Conservation (phyloP, 2,329 filamentous ascomycete species). For the Capronia epimyces region DNA sequence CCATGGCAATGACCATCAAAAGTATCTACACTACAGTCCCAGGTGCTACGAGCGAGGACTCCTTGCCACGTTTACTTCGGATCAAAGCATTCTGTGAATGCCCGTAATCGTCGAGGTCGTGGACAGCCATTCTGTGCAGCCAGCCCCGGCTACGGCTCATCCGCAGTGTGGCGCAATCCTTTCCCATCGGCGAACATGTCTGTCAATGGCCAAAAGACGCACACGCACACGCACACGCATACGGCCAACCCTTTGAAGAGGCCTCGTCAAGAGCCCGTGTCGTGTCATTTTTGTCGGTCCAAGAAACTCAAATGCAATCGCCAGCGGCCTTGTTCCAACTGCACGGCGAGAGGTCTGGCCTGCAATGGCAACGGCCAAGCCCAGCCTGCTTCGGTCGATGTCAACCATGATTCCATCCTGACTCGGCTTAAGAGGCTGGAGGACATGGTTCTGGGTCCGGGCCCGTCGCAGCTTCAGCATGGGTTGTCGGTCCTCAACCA, state of each 20-base stretch:
- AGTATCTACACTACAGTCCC: too few relatives aligned
- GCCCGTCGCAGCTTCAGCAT: too few relatives aligned
- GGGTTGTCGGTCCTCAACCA: background rate
- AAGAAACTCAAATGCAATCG: slow-evolving; percentile 53
- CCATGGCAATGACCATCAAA: too few relatives aligned
- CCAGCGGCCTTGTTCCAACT: slow-evolving; percentile 48
- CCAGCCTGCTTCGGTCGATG: slow-evolving; percentile 2
- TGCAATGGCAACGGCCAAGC: slow-evolving; percentile 28
- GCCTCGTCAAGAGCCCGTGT: slow-evolving; percentile 37
- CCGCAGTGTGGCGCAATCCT: too few relatives aligned
- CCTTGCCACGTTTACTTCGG: too few relatives aligned
- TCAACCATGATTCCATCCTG: slow-evolving; percentile 18
- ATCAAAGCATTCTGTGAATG: too few relatives aligned
- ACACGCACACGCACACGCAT: background rate
- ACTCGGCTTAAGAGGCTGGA: slow-evolving; percentile 24
- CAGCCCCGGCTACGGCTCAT: too few relatives aligned
- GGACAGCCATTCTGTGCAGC: too few relatives aligned
- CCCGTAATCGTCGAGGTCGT: too few relatives aligned
- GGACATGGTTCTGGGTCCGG: slow-evolving; percentile 21
- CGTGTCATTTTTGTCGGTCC: slow-evolving; percentile 37
- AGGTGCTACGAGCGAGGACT: too few relatives aligned
- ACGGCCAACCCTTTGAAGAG: slow-evolving; percentile 19
- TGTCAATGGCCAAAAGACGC: background rate
- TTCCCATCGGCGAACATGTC: background rate
- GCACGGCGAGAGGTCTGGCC: slow-evolving; percentile 32